These are phyloP conservation scores for Myxozyma lipomycoides DNA, from an alignment of 805 yeast genomes.

Conservation along the genomic window DNA sequence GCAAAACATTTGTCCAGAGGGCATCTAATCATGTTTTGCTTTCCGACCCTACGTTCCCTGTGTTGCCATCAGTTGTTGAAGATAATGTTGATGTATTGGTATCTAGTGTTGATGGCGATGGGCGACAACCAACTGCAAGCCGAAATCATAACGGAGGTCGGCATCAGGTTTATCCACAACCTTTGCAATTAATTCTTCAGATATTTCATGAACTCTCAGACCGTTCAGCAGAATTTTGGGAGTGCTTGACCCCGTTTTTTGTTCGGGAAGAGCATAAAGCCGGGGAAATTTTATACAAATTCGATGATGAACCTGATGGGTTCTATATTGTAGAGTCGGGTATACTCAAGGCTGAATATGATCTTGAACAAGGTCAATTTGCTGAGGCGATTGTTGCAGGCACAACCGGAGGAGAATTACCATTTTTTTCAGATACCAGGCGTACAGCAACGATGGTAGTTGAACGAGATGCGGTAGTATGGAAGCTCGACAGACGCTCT, in stretches of 20 bases:
- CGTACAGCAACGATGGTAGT: slow-evolving; percentile 48
- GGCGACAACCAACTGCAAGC: not conserved
- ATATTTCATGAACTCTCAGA: slow-evolving; percentile 58
- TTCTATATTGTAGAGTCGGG: slow-evolving; percentile 61
- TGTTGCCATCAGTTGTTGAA: slow-evolving; percentile 2
- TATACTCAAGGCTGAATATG: slow-evolving; percentile 49
- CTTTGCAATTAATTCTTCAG: slow-evolving; percentile 61
- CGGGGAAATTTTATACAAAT: slow-evolving; percentile 45
- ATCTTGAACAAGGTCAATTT: slow-evolving; percentile 44
- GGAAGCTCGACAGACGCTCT: slow-evolving; percentile 56
- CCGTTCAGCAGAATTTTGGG: slow-evolving; percentile 58
- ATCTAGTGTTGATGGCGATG: not conserved
- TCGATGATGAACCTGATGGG: slow-evolving; percentile 48
- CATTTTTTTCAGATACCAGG: slow-evolving; percentile 39
- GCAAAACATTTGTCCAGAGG: slow-evolving; percentile 9
- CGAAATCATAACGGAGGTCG: not conserved
- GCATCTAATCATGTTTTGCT: slow-evolving; percentile 13
- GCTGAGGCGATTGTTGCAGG: slow-evolving; percentile 58
- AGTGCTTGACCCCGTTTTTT: slow-evolving; percentile 54
- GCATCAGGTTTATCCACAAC: slow-evolving; percentile 39
- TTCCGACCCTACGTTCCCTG: slow-evolving; percentile 18
- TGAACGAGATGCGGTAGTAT: slow-evolving; percentile 60
- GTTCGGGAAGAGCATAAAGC: slow-evolving; percentile 46
- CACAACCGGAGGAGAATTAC: slow-evolving; percentile 69
- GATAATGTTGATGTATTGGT: not conserved